Percentiles rank a stretch among this genome's conserved stretches.
Evolutionary conservation across 2,329 filamentous ascomycete species (phyloP).

Genomic region (Xylaria sp.): DNA sequence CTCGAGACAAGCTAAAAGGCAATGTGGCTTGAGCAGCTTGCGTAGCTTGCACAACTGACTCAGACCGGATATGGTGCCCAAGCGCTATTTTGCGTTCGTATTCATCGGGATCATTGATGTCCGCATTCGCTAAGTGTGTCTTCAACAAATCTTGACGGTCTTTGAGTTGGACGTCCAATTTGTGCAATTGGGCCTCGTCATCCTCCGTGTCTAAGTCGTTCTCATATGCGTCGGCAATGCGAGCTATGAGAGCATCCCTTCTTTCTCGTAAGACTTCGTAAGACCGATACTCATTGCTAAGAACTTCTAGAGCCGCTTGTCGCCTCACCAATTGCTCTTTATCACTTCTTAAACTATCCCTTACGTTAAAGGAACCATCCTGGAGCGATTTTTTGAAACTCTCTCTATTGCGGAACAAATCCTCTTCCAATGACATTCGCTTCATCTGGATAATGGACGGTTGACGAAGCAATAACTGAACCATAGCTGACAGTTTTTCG

Average conservation of each 20-base stretch:
- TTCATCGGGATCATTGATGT: constrained; percentile 57
- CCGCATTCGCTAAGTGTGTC: constrained; percentile 56
- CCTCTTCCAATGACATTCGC: constrained; percentile 54
- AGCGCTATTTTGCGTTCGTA: constrained; percentile 49
- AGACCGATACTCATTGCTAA: constrained; percentile 56
- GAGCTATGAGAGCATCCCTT: constrained; percentile 58
- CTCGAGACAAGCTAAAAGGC: constrained; percentile 48
- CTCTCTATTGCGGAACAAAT: constrained; percentile 60
- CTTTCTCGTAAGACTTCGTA: constrained; percentile 57
- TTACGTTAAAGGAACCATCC: constrained; percentile 58
- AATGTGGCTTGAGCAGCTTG: constrained; percentile 52
- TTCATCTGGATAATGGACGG: constrained; percentile 52
- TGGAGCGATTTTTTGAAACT: constrained; percentile 61
- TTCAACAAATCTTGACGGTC: constrained; percentile 57
- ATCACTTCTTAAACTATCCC: constrained; percentile 60
- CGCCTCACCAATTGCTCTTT: constrained; percentile 61
- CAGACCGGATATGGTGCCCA: constrained; percentile 38
- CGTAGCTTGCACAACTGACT: constrained; percentile 57
- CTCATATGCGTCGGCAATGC: constrained; percentile 62
- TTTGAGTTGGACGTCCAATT: constrained; percentile 59
- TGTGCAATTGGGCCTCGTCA: constrained; percentile 62
- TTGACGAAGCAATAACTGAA: constrained; percentile 51
- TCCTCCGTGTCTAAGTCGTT: constrained; percentile 63
- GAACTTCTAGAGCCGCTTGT: constrained; percentile 56
- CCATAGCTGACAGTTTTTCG: constrained; percentile 50